Evolutionary conservation across 2,329 filamentous ascomycete genomes (phyloP).

Genomic region (Aspergillus sp.): DNA sequence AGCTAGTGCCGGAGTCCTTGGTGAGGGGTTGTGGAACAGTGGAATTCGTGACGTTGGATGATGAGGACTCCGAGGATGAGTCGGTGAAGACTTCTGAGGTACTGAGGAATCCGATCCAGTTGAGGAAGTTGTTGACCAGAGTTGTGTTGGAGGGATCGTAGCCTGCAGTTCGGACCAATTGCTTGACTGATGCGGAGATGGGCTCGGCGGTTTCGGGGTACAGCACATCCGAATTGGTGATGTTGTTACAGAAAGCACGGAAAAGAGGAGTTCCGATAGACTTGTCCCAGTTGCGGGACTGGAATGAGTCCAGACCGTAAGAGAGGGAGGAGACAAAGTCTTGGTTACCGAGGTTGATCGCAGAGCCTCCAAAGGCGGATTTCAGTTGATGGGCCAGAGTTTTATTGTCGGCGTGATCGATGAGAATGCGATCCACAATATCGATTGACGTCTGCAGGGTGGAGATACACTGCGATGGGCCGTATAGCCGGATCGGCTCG

Average conservation of each 20-base stretch:
- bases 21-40: constrained; percentile 7
- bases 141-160: constrained; percentile 37
- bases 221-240: constrained; percentile 50
- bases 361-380: constrained; percentile 52
- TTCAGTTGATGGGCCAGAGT: constrained; percentile 53
- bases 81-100: constrained; percentile 46
- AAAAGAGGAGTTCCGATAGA: constrained; percentile 53
- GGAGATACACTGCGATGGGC: constrained; percentile 63
- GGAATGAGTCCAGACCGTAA: constrained; percentile 54
- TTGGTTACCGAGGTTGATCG: constrained; percentile 13
- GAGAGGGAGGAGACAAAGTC: constrained; percentile 36
- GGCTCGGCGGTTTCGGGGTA: constrained; percentile 37
- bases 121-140: constrained; percentile 56
- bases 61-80: neutral
- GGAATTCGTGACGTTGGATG: neutral
- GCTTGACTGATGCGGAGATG: constrained; percentile 34
- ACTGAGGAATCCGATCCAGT: constrained; percentile 60
- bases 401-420: constrained; percentile 49
- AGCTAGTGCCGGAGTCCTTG: constrained; percentile 48
- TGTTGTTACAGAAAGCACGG: constrained; percentile 57
- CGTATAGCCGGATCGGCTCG: constrained; percentile 59
- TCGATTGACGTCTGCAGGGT: constrained; percentile 63
- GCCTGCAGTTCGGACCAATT: constrained; percentile 13
- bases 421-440: constrained; percentile 61
- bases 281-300: constrained; percentile 63